Conservation (phyloP, 2,329 filamentous ascomycete species). For the Fusarium nelsonii region DNA sequence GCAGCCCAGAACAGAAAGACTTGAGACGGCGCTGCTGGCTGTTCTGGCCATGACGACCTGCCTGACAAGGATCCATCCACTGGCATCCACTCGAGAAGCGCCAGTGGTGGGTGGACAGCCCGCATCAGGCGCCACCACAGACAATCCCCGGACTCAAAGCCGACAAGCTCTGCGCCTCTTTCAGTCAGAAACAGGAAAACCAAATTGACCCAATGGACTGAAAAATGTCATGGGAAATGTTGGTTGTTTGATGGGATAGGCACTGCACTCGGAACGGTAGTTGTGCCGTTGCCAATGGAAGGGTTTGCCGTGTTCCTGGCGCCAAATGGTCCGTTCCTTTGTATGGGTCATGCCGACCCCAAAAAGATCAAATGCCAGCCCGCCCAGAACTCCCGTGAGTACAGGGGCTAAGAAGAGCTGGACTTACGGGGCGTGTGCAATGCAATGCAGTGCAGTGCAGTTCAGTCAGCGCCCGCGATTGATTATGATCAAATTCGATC, state of each 20-base stretch:
- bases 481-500: slow-evolving; percentile 29
- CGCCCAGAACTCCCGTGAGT: slow-evolving; percentile 17
- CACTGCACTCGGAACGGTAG: slow-evolving; percentile 2
- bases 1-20: slow-evolving; percentile 41
- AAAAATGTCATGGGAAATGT: slow-evolving; percentile 3
- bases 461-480: slow-evolving; percentile 30
- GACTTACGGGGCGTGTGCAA: slow-evolving; percentile 10
- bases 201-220: slow-evolving; percentile 24
- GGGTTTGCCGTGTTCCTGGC: slow-evolving; percentile 18
- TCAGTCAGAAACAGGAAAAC: slow-evolving; percentile 31
- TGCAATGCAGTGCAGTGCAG: neutral
- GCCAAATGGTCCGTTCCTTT: slow-evolving; percentile 34
- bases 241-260: neutral
- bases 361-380: slow-evolving; percentile 12
- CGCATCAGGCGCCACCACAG: slow-evolving; percentile 49
- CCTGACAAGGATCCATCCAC: slow-evolving; percentile 46
- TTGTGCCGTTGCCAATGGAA: slow-evolving; percentile 15
- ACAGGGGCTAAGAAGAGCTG: slow-evolving; percentile 29
- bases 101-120: slow-evolving; percentile 49
- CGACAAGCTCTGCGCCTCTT: slow-evolving; percentile 44
- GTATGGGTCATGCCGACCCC: slow-evolving; percentile 37
- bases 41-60: slow-evolving; percentile 48
- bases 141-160: slow-evolving; percentile 48
- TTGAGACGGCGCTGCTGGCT: slow-evolving; percentile 48
- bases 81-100: slow-evolving; percentile 50